Conservation (phyloP, 2,329 filamentous ascomycete genomes). For the Cordyceps farinosa region DNA sequence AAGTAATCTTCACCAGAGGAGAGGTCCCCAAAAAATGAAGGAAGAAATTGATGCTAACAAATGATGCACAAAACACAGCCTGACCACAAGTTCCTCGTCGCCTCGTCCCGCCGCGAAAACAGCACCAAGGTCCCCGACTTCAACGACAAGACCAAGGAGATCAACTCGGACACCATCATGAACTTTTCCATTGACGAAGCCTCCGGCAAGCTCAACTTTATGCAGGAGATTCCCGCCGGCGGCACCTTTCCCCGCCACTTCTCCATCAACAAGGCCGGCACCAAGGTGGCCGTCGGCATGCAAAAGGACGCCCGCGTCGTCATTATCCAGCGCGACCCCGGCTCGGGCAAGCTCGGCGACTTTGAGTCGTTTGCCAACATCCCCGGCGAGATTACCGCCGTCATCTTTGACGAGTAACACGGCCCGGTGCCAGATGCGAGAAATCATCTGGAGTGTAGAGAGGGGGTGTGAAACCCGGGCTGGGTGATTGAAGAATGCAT, state of each 20-base stretch:
- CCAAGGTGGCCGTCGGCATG: constrained; percentile 61
- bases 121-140: constrained; percentile 47
- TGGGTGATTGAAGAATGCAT: not conserved
- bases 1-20: constrained; percentile 26
- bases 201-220: constrained; percentile 53
- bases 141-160: constrained; percentile 37
- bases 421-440: too few relatives aligned
- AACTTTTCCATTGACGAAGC: constrained; percentile 53
- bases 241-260: constrained; percentile 66
- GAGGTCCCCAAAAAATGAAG: not conserved
- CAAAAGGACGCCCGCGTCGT: constrained; percentile 59
- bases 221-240: constrained; percentile 59
- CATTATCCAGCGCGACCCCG: constrained; percentile 56
- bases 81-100: constrained; percentile 59
- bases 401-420: constrained; percentile 44
- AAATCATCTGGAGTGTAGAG: not conserved
- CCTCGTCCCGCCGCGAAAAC: constrained; percentile 64
- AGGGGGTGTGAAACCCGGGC: not conserved
- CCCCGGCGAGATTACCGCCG: constrained; percentile 43
- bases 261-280: constrained; percentile 60
- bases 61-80: constrained; percentile 39
- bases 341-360: constrained; percentile 53
- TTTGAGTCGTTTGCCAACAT: constrained; percentile 43
- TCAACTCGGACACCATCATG: constrained; percentile 62
- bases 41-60: not conserved